Base-by-base conservation (phyloP, 202 grass and related monocot genomes). In the Saccharum hybrid region DNA sequence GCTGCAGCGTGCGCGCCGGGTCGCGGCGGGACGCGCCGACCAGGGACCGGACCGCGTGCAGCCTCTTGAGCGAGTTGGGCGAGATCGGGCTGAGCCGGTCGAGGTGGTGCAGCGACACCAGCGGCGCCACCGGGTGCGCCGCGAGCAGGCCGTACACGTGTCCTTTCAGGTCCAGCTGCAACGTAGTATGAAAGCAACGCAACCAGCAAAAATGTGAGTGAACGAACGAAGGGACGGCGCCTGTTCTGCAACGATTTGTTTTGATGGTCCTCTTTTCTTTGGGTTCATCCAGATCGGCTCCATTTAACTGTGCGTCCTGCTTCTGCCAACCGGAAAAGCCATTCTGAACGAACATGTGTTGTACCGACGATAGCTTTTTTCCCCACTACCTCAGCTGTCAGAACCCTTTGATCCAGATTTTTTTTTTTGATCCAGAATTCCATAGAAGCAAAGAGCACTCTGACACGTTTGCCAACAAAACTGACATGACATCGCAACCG, bases 71-170 rank as follows among this genome's bases (percentile, higher is more conserved):
- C 12, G 9, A 62, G 10, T 46, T 38, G 10, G 90, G 88, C 9
- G n/a, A 46, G 63, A 94, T 80, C 63, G 78, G 81, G 14, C 61
- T 77, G 39, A 91, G 54, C 46, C 89, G 83, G 62, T 97, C 90
- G 57, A 94, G 56, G 90, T 94, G 94, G 79, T 97, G 88, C 38
- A 97, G 86, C 9, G 90, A 89, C 33, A 94, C 83, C 40, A 97
- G 86, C 26, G 90, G 92, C 23, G 90, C 90, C 14, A 97, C 40
- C 60, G 90, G 94, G 86, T 90, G 90, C 4, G 92, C 87, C 1
- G 90, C 84, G 9, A 94, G 82, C 52, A 90, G 40, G 9, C 92
- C 94, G 10, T 94, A 90, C 14, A 84, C 77, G 19, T 97, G 78
- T 3, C 79, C 88, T 74, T 80, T 80, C 1, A 94, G 54, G 85